Evolutionary conservation across 306 rosid genomes (phyloP).

Genomic region (Cicer yamashitae): DNA sequence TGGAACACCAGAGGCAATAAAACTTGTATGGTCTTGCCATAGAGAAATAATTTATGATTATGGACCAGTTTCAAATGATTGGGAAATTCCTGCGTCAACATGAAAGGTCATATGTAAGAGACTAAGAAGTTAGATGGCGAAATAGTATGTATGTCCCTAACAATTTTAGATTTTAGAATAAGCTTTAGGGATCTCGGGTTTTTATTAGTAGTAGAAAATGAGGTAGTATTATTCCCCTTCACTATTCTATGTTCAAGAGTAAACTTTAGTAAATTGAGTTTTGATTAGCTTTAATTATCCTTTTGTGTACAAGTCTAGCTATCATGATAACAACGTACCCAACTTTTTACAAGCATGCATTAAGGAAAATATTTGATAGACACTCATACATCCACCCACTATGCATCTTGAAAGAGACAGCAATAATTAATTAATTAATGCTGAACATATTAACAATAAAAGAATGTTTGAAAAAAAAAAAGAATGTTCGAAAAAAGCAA

Average conservation of each 20-base stretch:
- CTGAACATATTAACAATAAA: no score
- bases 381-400: no score
- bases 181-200: constrained; percentile 25
- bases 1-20: constrained; percentile 98
- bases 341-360: neutral
- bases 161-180: constrained; percentile 34
- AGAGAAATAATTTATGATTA: constrained; percentile 88
- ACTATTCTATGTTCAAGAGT: constrained; percentile 22
- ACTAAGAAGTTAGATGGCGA: constrained; percentile 13
- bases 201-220: neutral
- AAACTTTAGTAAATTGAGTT: constrained; percentile 35
- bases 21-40: constrained; percentile 97
- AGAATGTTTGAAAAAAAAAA: no score
- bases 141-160: neutral
- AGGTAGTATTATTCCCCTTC: neutral
- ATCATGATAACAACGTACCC: neutral
- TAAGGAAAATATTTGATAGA: no score
- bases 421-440: no score
- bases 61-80: constrained; percentile 70
- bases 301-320: neutral
- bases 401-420: no score
- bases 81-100: constrained; percentile 83
- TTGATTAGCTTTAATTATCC: neutral
- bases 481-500: no score
- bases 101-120: constrained; percentile 44